Evolutionary conservation across 208 protist genomes (phyloP), one percentile per base, ranked within the genome.

Genomic region (Acanthamoeba triangularis): DNA sequence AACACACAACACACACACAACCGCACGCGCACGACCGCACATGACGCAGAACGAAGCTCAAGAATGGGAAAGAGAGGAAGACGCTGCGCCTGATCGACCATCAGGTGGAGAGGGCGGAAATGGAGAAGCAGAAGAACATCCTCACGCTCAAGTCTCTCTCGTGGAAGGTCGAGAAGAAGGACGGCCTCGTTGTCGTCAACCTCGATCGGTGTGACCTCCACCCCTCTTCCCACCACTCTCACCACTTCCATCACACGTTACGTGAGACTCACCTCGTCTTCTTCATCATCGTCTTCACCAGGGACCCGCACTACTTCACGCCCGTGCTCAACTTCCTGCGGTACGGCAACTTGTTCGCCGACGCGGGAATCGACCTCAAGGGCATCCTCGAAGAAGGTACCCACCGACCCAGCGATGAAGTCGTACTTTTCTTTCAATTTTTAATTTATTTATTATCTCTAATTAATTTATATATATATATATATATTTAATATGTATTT

Each of bases 301-400:
- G 74, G 41, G 74, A 82, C 28, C 35, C 74, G 74, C 74, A 82
- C 74, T 82, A 82, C 74, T 82, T 82, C 74, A 82, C 4, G 33
- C 74, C 74, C 1, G 74, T 82, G 74, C 74, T 82, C 41, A 82
- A 82, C 74, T 82, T 82, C 74, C 28, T 82, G 74, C 74, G 74
- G 44, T 82, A 82, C 28, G 74, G 74, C 74, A 41, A 82, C 41
- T 52, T 82, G 18, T 33, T 82, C 74, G 74, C 41, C 28, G 74
- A 82, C 41, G 74, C 74, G 33, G 74, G 74, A 1, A 52, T 82
- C 25, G 74, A 82, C 41, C 41, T 82, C 20, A 82, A 49, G 74
- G 74, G 74, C 41, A 49, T 82, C 41, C 74, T 82, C 74, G 74
- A 82, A 49, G 74, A 82, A 82, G 74, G 74, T 82, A 82, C 65